Percentiles rank a stretch among this genome's conserved stretches.
Conservation (phyloP, 169 alveolate species). For the Plasmodium coatneyi region DNA sequence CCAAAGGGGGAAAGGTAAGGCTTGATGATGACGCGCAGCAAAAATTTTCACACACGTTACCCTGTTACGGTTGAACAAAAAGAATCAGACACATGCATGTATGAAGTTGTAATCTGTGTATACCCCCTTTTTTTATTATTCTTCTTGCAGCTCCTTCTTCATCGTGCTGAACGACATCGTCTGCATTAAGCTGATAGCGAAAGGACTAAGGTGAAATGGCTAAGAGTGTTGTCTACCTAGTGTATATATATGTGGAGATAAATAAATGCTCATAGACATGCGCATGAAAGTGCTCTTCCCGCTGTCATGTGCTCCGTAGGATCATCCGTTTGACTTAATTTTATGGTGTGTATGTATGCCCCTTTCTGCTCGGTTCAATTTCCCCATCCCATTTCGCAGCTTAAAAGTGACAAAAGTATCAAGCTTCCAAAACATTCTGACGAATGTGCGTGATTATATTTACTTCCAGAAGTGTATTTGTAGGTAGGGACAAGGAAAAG, state of each 20-base stretch:
- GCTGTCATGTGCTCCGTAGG: background rate
- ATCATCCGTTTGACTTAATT: background rate
- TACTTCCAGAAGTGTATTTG: constrained; percentile 24
- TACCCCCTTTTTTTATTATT: background rate
- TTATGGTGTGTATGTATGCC: background rate
- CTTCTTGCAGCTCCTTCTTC: constrained; percentile 19
- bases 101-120: background rate
- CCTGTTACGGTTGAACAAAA: background rate
- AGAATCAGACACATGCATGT: background rate
- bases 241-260: background rate
- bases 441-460: constrained; percentile 28
- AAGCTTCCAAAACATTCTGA: constrained; percentile 41
- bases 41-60: background rate
- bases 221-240: background rate
- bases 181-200: constrained; percentile 19
- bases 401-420: constrained; percentile 17
- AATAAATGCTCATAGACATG: background rate
- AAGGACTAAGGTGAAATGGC: constrained; percentile 34
- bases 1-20: constrained; percentile 48
- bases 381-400: constrained; percentile 9
- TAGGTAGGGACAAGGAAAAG: constrained; percentile 10
- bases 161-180: constrained; percentile 48
- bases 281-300: background rate
- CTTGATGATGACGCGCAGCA: background rate
- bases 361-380: background rate